Percentiles rank a stretch among this genome's conserved stretches.
Conservation (phyloP, 306 rosid genomes). For the Gynostemma pentaphyllum region DNA sequence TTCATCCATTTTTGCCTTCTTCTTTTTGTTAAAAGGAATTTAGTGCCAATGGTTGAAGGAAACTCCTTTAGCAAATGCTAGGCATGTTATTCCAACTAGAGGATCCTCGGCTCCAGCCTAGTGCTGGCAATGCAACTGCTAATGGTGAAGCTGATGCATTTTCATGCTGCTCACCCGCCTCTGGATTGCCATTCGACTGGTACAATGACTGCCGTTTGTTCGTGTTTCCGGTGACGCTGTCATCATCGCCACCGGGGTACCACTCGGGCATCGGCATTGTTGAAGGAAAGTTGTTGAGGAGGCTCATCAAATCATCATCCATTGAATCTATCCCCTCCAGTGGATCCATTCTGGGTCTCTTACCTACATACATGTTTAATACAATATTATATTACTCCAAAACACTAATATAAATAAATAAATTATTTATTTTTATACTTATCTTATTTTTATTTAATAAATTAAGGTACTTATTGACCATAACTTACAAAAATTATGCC, state of each 20-base stretch:
- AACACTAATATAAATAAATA: too few relatives aligned
- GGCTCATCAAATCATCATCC: slow-evolving; percentile 63
- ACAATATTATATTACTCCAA: neutral
- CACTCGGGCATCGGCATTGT: slow-evolving; percentile 41
- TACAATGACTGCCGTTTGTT: slow-evolving; percentile 10
- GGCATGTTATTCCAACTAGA: slow-evolving; percentile 50
- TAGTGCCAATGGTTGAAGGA: neutral
- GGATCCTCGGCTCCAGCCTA: slow-evolving; percentile 18
- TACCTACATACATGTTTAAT: slow-evolving; percentile 12
- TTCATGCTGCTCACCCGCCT: slow-evolving; percentile 13
- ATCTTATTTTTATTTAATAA: too few relatives aligned
- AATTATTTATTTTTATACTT: too few relatives aligned
- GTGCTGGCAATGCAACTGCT: neutral
- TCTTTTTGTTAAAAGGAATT: neutral
- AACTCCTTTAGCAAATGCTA: slow-evolving; percentile 23
- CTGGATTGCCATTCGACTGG: neutral
- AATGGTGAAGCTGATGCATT: slow-evolving; percentile 5
- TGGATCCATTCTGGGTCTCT: slow-evolving; percentile 30
- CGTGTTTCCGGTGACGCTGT: neutral
- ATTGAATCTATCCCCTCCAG: slow-evolving; percentile 33
- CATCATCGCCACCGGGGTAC: slow-evolving; percentile 18
- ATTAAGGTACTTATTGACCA: too few relatives aligned
- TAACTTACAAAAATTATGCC: too few relatives aligned
- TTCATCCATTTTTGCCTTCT: neutral
- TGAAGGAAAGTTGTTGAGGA: slow-evolving; percentile 41